Evolutionary conservation across 2,329 filamentous ascomycete genomes (phyloP).

Genomic region (Penicillium psychrosexuale): DNA sequence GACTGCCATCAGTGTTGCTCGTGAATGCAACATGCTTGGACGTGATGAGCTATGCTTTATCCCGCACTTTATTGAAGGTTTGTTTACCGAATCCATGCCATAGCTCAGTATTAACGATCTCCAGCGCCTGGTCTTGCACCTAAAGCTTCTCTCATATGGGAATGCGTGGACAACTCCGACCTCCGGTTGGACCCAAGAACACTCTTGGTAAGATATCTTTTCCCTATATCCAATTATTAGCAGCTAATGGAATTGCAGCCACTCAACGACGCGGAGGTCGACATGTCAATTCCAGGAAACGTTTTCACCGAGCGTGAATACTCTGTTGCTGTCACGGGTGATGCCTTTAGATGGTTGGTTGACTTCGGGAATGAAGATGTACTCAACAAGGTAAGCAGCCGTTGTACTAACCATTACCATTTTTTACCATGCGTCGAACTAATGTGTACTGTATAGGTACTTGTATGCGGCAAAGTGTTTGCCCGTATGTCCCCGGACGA

Average conservation of each 20-base stretch:
- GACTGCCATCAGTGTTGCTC: constrained; percentile 91
- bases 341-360: constrained; percentile 94
- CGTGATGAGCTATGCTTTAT: constrained; percentile 85
- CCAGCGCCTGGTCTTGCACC: constrained; percentile 69
- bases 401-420: neutral
- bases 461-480: constrained; percentile 87
- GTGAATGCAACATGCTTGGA: constrained; percentile 82
- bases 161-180: constrained; percentile 84
- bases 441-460: constrained; percentile 58
- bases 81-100: constrained; percentile 10
- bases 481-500: constrained; percentile 98
- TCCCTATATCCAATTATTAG: constrained; percentile 10
- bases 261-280: constrained; percentile 66
- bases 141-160: constrained; percentile 75
- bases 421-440: neutral
- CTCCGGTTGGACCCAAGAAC: constrained; percentile 76
- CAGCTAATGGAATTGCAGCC: constrained; percentile 52
- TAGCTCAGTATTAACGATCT: constrained; percentile 12
- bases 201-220: constrained; percentile 55
- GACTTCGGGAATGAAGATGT: constrained; percentile 83
- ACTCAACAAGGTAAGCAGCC: constrained; percentile 59
- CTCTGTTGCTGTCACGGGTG: constrained; percentile 82
- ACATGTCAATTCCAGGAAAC: constrained; percentile 82
- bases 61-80: constrained; percentile 77
- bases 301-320: constrained; percentile 80